Evolutionary conservation across 176 grass and related monocot species (phyloP).

Genomic region (Ananas comosus): DNA sequence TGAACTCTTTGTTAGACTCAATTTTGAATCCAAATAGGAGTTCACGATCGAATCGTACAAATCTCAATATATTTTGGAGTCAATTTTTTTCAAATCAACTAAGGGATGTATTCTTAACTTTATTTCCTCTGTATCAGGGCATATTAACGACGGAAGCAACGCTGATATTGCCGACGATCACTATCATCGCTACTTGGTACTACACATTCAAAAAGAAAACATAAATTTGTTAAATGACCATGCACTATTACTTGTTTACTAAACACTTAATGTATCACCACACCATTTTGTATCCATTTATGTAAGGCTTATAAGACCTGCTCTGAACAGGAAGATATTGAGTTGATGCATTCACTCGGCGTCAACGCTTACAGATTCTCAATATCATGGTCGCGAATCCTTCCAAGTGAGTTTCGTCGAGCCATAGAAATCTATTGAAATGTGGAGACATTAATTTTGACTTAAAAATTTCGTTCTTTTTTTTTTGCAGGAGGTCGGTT

Average conservation of each 20-base stretch:
- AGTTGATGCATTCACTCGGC: constrained; percentile 44
- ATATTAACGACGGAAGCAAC: constrained; percentile 34
- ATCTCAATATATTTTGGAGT: too few relatives aligned
- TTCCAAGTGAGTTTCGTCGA: constrained; percentile 44
- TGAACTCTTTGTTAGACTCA: too few relatives aligned
- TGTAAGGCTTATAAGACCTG: not conserved
- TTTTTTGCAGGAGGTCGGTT: constrained; percentile 32
- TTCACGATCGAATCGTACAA: too few relatives aligned
- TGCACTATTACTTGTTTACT: not conserved
- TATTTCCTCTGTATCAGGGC: constrained; percentile 23
- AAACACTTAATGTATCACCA: not conserved
- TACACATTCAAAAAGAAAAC: not conserved
- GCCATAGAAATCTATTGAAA: not conserved
- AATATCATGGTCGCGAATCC: constrained; percentile 60
- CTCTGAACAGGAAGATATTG: constrained; percentile 41
- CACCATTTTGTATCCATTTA: not conserved
- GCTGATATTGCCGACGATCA: constrained; percentile 44
- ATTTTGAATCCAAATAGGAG: too few relatives aligned
- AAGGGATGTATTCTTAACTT: not conserved
- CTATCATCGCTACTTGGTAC: constrained; percentile 50
- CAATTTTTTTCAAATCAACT: too few relatives aligned
- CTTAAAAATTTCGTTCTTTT: not conserved
- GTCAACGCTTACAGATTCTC: constrained; percentile 61
- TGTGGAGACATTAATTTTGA: not conserved
- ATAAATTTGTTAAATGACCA: not conserved